A percentile compares a stretch with the other conserved stretches of the same genome.
These are phyloP conservation scores for Nicotiana knightiana DNA, from an alignment of 257 asterid species.

Conservation along the genomic window DNA sequence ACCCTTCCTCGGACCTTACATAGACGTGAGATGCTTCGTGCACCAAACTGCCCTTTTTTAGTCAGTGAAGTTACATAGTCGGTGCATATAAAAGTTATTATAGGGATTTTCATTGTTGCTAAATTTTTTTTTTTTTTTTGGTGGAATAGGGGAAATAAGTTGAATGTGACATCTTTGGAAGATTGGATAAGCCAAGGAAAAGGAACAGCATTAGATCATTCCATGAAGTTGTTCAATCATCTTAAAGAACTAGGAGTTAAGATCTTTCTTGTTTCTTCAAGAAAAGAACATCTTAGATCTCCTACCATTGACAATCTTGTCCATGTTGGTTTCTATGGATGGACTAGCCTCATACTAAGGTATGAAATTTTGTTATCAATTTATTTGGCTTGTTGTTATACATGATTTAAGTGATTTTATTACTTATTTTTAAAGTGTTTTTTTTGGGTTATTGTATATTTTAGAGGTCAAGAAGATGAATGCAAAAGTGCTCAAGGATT, in stretches of 20 bases:
- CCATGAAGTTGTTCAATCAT: conserved; percentile 54
- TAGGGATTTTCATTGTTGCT: background rate
- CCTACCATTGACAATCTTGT: conserved; percentile 75
- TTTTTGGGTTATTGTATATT: background rate
- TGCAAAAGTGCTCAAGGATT: conserved; percentile 29
- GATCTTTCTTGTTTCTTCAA: conserved; percentile 58
- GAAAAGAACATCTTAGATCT: conserved; percentile 63
- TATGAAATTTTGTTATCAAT: conserved; percentile 2
- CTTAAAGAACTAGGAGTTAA: conserved; percentile 51
- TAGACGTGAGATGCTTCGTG: rapidly evolving
- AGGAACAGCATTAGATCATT: conserved; percentile 52
- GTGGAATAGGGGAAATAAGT: conserved; percentile 41
- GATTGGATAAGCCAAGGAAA: conserved; percentile 68
- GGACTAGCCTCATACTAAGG: conserved; percentile 67
- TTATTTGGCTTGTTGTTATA: background rate
- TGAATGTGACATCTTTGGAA: conserved; percentile 51
- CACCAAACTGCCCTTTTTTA: too few relatives aligned
- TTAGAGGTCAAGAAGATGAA: conserved; percentile 43
- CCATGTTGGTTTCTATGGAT: conserved; percentile 59
- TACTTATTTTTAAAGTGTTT: background rate
- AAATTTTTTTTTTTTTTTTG: background rate
- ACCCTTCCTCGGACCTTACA: too few relatives aligned
- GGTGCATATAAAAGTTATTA: background rate
- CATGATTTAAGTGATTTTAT: background rate
- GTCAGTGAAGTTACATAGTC: too few relatives aligned